These are phyloP conservation scores for Albugo candida DNA, from an alignment of 352 stramenopile species.

Conservation along the genomic window DNA sequence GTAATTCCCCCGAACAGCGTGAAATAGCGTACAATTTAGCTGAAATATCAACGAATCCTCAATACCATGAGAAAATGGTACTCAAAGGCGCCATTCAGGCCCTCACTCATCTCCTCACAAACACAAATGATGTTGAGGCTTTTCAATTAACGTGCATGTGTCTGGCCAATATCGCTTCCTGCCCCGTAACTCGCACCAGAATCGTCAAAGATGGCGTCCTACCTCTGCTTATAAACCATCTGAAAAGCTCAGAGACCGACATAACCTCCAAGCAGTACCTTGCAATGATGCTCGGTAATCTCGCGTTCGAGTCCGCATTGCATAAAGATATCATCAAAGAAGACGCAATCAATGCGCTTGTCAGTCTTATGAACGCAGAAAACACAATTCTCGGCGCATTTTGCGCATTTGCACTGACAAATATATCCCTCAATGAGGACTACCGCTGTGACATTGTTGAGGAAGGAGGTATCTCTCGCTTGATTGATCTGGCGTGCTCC, in stretches of 20 bases:
- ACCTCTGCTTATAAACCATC: slow-evolving; percentile 75
- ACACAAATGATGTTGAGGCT: slow-evolving; percentile 83
- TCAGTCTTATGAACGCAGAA: slow-evolving; percentile 83
- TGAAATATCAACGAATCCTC: slow-evolving; percentile 87
- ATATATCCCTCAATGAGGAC: slow-evolving; percentile 88
- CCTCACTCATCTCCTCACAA: slow-evolving; percentile 79
- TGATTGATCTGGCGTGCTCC: slow-evolving; percentile 89
- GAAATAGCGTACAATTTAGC: slow-evolving; percentile 91
- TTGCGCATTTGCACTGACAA: slow-evolving; percentile 86
- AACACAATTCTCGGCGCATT: slow-evolving; percentile 76
- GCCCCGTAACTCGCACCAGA: slow-evolving; percentile 57
- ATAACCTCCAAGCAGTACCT: slow-evolving; percentile 88
- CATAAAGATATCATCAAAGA: slow-evolving; percentile 91
- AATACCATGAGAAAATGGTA: slow-evolving; percentile 87
- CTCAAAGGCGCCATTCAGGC: slow-evolving; percentile 89
- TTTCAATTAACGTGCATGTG: slow-evolving; percentile 87
- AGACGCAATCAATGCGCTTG: slow-evolving; percentile 72
- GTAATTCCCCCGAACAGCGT: slow-evolving; percentile 87
- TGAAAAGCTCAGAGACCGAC: slow-evolving; percentile 75
- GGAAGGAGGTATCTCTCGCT: slow-evolving; percentile 81
- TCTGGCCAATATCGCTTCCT: slow-evolving; percentile 88
- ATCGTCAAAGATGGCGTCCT: slow-evolving; percentile 90
- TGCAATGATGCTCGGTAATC: slow-evolving; percentile 90
- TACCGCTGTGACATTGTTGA: slow-evolving; percentile 85
- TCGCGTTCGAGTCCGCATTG: slow-evolving; percentile 86